Base-by-base conservation (phyloP, 257 asterid species). In the Euphrasia confusa region DNA sequence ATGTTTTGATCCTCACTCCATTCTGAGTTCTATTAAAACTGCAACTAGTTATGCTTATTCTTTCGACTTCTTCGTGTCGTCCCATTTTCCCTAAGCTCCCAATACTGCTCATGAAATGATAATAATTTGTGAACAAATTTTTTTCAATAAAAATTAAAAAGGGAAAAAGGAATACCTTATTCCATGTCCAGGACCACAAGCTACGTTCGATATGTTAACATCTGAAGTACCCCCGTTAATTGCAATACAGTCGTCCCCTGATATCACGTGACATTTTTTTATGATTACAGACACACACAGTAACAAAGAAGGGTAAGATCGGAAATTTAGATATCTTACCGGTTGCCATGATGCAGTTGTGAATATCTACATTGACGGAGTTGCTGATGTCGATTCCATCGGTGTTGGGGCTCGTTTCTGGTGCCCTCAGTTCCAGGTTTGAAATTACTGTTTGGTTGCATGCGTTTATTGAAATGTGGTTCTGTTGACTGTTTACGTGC, bases 161-260 rank as follows among this genome's bases (percentile, higher is more conserved):
- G 24, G 1, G 4, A 30, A 2, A 9, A 15, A 54, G 21, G 4
- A 24, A 4, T 12, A 82, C 84, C 88, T 79, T 74, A 79, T 79
- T 18, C 85, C 83, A 62, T 81, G 83, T 18, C 84, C 84, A 2
- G 81, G 88, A 30, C 84, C 84, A 60, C 88, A 82, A 13, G 50
- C 8, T 48, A 82, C 45, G 24, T 64, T 52, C 12, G 81, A 57
- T 56, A 82, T 79, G 3, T 26, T 48, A 11, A 77, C 28, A 37
- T 74, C 57, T 4, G 79, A 74, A 47, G 72, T 45, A 9, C 88
- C 84, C 32, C 76, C 79, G 49, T 79, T 81, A n/a, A 79, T 74
- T 5, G 84, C 83, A 11, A 81, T 76, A 42, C 84, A 79, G 49
- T 81, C 88, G 35, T 81, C 83, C 13, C 88, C 88, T 81, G 4